A percentile compares a stretch with the other conserved stretches of the same genome.
These are phyloP conservation scores for Sutorius australiensis DNA, from an alignment of 768 basidiomycete species.

Conservation along the genomic window DNA sequence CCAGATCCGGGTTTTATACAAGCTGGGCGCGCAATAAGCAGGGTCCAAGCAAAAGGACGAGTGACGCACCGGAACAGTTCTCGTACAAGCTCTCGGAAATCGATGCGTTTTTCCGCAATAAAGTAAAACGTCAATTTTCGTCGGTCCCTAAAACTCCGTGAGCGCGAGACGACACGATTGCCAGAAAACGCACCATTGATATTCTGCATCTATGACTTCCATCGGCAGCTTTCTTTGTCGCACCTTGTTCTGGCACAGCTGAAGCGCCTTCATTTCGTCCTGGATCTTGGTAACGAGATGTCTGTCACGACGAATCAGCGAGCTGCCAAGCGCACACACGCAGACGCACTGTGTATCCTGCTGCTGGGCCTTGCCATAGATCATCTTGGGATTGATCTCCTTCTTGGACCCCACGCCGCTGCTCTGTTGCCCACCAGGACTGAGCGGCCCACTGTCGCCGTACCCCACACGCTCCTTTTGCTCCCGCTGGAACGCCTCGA, in stretches of 20 bases:
- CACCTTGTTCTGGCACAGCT: slow-evolving; percentile 89
- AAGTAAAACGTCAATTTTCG: slow-evolving; percentile 99
- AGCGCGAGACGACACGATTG: neutral
- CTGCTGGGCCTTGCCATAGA: slow-evolving; percentile 80
- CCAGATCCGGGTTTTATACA: slow-evolving; percentile 96
- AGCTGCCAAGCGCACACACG: neutral
- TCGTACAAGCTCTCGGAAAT: slow-evolving; percentile 93
- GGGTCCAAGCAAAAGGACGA: neutral
- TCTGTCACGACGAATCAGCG: slow-evolving; percentile 35
- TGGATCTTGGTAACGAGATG: slow-evolving; percentile 76
- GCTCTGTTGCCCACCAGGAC: slow-evolving; percentile 42
- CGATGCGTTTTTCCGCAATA: slow-evolving; percentile 90
- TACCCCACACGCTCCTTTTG: slow-evolving; percentile 57
- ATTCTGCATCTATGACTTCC: slow-evolving; percentile 98
- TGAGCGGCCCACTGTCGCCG: slow-evolving; percentile 42
- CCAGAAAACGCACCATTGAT: slow-evolving; percentile 74
- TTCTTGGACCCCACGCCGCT: slow-evolving; percentile 53
- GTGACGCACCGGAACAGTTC: slow-evolving; percentile 76
- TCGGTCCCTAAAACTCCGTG: slow-evolving; percentile 66
- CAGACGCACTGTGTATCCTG: slow-evolving; percentile 72
- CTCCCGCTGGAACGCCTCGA: slow-evolving; percentile 85
- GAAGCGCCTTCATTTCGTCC: slow-evolving; percentile 90
- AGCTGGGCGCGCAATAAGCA: slow-evolving; percentile 35
- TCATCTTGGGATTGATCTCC: slow-evolving; percentile 96
- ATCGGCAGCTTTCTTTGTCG: slow-evolving; percentile 93